Evolutionary conservation across 2,329 filamentous ascomycete species (phyloP), one percentile per base, ranked within the genome.

Genomic region (Aspergillus quadrilineatus): DNA sequence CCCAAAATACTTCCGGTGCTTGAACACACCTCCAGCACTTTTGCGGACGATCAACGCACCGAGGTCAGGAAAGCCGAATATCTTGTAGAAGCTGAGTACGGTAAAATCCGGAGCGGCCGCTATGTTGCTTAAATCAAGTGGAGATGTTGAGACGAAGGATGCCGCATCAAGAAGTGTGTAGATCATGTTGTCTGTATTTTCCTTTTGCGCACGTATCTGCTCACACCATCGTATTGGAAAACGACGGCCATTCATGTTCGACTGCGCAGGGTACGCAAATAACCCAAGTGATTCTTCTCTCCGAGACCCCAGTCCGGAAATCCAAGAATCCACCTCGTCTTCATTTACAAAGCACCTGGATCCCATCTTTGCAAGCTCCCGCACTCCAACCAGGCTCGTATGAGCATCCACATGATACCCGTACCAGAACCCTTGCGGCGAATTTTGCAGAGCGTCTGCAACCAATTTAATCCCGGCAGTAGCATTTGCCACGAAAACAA

Each of bases 1-100:
- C 5, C 93, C 93, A 74, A 99, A 99, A 67, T 95, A 99, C 60
- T 79, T 86, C 58, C 91, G 84, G 42, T 79, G 78, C 32, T 82
- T 77, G 46, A 96, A 86, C 3, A 88, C 69, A 39, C 80, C 71
- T 6, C 83, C 85, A 10, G 89, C 84, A 32, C 84, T 80, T 64
- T 90, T 92, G 42, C 89, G 85, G 10, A 97, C 85, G 30, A 97
- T 85, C 56, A 99, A 75, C 1, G 87, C 92, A 1, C 93, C 93
- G 1, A 97, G 79, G 69, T 97, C 90, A 0, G 93, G 93, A 62
- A 97, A 97, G 1, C 94, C 93, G 71, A 97, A 97, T n/a, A 97
- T 92, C 72, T 97, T 99, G 77, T 97, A 95, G 61, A 97, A 86
- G 72, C 92, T 97, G 42, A 97, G 68, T 0, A 90, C 89, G 0